Evolutionary conservation across 257 asterid species (phyloP).

Genomic region (Paulownia fortunei): DNA sequence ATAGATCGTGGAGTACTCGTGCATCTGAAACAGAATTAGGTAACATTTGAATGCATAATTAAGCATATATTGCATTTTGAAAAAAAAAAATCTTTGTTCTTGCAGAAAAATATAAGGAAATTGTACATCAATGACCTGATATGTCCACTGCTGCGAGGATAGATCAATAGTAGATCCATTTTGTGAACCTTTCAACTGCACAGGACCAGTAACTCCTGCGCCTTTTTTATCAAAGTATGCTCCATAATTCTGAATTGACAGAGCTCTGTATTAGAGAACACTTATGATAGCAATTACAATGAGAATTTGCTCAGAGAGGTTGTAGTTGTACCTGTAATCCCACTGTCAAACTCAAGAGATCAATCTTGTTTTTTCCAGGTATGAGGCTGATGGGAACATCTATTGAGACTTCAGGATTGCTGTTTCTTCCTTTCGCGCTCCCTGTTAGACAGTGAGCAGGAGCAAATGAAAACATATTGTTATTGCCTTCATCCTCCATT

Average conservation of each 20-base stretch:
- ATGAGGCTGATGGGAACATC: constrained; percentile 61
- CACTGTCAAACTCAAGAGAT: constrained; percentile 80
- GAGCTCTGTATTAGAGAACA: constrained; percentile 28
- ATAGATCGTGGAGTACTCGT: background rate
- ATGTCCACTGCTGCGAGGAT: constrained; percentile 69
- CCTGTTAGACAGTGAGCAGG: constrained; percentile 41
- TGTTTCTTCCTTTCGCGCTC: constrained; percentile 55
- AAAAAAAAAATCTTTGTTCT: background rate
- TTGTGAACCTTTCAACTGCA: constrained; percentile 52
- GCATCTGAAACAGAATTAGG: background rate
- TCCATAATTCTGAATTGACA: constrained; percentile 66
- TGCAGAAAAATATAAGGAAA: constrained; percentile 6
- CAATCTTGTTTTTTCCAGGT: constrained; percentile 61
- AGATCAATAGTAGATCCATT: constrained; percentile 64
- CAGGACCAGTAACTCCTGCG: constrained; percentile 81
- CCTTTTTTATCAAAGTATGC: constrained; percentile 62
- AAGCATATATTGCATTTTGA: constrained; percentile 27
- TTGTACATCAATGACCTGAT: constrained; percentile 55
- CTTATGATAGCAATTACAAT: background rate
- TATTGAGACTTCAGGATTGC: constrained; percentile 48
- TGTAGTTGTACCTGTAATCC: constrained; percentile 71
- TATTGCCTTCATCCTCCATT: background rate
- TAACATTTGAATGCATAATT: background rate
- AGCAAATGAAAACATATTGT: background rate
- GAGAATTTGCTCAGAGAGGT: constrained; percentile 6